Base-by-base conservation (phyloP, 2,329 filamentous ascomycete species). In the Microsporum ferrugineum region DNA sequence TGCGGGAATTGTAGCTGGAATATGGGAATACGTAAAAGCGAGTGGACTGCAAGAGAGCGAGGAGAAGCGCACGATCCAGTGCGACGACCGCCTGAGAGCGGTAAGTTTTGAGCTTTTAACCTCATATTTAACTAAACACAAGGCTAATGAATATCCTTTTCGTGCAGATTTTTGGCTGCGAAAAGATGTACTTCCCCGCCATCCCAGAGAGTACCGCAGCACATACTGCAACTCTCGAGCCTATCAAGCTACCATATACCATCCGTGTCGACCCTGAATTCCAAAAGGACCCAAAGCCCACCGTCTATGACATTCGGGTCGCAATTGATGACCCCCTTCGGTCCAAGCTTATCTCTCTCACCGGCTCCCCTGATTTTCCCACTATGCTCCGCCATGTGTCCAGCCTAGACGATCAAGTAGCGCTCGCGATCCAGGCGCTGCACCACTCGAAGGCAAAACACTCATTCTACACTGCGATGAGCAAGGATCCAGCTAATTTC, bases 1-100 rank as follows among this genome's bases (percentile, higher is more conserved):
- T 34, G 87, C 90, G 43, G 91, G 94, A 64, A 88, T 91, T 5
- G 85, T 96, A 33, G 89, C 95, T 80, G 91, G 88, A 12, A 82
- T 99, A 36, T 99, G 91, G 90, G 91, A 96, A 71, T 99, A 99
- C 69, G 88, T 96, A 66, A 87, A 89, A 67, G 81, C 88, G 23
- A 88, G 89, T 79, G 86, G 87, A 17, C 78, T 99, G 55, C 90
- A 95, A 72, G 92, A 96, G 71, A 91, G 96, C 65, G 92, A 97
- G 63, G 94, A 99, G 72, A 94, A 94, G 78, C 84, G 94, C 64
- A 88, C 88, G 63, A 92, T 99, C 68, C 87, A 89, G 43, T 97
- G 94, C 70, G 92, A 99, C 70, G 87, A 91, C 49, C 81, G 86
- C 55, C 74, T 99, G 59, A 87, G 83, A 76, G 84, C 84, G 74